Base-by-base conservation (phyloP, 2,329 filamentous ascomycete species). In the Amylocarpus encephaloides region DNA sequence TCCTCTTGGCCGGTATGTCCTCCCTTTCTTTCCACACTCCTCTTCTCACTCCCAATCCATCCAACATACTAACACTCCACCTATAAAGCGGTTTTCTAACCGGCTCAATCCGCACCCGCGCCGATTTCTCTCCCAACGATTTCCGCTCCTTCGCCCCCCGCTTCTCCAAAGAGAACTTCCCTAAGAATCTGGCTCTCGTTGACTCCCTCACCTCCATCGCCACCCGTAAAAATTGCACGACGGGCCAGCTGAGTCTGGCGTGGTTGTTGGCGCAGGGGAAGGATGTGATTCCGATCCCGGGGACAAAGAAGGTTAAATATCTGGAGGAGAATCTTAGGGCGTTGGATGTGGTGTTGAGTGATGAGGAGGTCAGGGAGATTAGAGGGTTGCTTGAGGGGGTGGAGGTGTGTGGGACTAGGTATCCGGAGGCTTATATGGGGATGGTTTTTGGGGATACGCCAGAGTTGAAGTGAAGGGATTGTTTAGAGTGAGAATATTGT, bases 191-290 rank as follows among this genome's bases (percentile, higher is more conserved):
- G 15, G 60, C 70, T 56, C 58, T 79, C 1, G 70, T 76, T 1
- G 70, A 75, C 12, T 58, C 61, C 13, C 66, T 80, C 43, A 59
- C 63, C 2, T 65, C 62, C 7, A 61, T 80, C n/a, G 76, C 75
- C 0, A 64, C 71, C 50, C 68, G 64, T 53, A 80, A 82, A 65
- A 70, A 69, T 3, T 66, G 66, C 40, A 77, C 77, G 0, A 52
- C 74, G 0, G 68, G 68, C 10, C 71, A 82, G 59, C 58, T 83
- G 22, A 73, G 76, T 6, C 66, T 80, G 40, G 74, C 61, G 12
- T 80, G 76, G 75, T 56, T 80, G 55, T 56, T 79, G 57, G 70
- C 69, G 1, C 75, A 78, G 52, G 74, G 74, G 0, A 68, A 73
- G 5, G 40, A 43, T 30, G 18, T 43, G 12, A 29, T 43, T 30